A percentile compares a stretch with the other conserved stretches of the same genome.
Evolutionary conservation across 1,284 basidiomycete genomes (phyloP).

Genomic region (Ustilago loliicola): DNA sequence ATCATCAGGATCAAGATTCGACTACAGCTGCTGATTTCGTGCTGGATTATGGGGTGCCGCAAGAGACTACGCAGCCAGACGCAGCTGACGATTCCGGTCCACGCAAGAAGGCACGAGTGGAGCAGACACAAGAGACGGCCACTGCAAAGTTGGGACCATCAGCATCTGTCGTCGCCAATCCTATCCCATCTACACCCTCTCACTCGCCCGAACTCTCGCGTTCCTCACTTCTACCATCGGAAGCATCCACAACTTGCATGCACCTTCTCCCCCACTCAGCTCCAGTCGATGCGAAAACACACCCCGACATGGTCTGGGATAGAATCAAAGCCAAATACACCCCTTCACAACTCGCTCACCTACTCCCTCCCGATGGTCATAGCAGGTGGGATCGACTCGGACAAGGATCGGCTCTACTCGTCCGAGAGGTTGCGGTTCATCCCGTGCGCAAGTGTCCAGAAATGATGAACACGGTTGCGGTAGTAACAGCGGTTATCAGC

Average conservation of each 20-base stretch:
- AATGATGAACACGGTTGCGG: slow-evolving; percentile 4
- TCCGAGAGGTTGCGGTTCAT: slow-evolving; percentile 6
- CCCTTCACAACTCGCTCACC: neutral
- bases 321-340: neutral
- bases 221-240: too few relatives aligned
- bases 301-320: neutral
- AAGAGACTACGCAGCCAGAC: too few relatives aligned
- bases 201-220: too few relatives aligned
- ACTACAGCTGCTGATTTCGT: neutral
- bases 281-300: too few relatives aligned
- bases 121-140: neutral
- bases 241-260: too few relatives aligned
- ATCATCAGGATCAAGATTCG: neutral
- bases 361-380: neutral
- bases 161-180: too few relatives aligned
- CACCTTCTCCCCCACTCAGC: too few relatives aligned
- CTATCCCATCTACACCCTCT: too few relatives aligned
- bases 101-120: slow-evolving; percentile 9
- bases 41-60: slow-evolving; percentile 13
- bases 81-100: too few relatives aligned
- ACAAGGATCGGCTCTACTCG: neutral
- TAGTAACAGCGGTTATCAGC: too few relatives aligned
- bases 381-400: neutral
- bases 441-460: neutral
- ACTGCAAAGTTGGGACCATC: too few relatives aligned